These are phyloP conservation scores for Rhizopogon vinicolor DNA, from an alignment of 768 basidiomycete genomes.

Conservation along the genomic window DNA sequence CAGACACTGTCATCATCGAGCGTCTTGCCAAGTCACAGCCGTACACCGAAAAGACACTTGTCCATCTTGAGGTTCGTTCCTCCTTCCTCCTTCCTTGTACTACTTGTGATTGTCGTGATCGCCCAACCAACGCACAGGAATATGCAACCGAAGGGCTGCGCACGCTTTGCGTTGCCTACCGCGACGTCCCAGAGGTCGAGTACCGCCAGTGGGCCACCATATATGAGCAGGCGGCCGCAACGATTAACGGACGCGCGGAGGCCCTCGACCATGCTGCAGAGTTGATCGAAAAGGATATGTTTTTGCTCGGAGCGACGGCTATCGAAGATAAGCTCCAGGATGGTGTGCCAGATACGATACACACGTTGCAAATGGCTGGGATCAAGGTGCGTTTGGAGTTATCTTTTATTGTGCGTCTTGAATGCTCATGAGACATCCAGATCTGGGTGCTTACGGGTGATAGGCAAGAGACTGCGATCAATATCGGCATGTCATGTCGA, in stretches of 20 bases:
- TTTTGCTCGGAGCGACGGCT: slow-evolving; percentile 92
- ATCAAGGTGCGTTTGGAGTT: slow-evolving; percentile 62
- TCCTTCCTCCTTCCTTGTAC: neutral
- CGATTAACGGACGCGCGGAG: slow-evolving; percentile 91
- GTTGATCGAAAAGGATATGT: slow-evolving; percentile 91
- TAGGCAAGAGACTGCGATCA: slow-evolving; percentile 98
- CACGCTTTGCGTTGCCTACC: slow-evolving; percentile 93
- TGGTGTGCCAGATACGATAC: slow-evolving; percentile 96
- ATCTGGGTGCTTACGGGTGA: slow-evolving; percentile 99
- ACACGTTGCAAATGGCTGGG: slow-evolving; percentile 95
- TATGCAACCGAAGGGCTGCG: slow-evolving; percentile 97
- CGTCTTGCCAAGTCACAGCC: slow-evolving; percentile 82
- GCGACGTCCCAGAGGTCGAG: slow-evolving; percentile 88
- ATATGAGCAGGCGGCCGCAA: slow-evolving; percentile 90
- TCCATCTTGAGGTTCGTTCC: slow-evolving; percentile 78
- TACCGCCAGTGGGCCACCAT: slow-evolving; percentile 86
- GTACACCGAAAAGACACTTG: slow-evolving; percentile 80
- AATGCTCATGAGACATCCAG: slow-evolving; percentile 29
- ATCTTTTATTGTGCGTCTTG: neutral
- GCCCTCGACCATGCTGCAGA: slow-evolving; percentile 94
- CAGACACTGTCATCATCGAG: slow-evolving; percentile 96
- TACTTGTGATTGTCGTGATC: neutral
- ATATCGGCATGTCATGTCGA: slow-evolving; percentile 96
- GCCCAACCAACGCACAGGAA: slow-evolving; percentile 44
- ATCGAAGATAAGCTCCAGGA: slow-evolving; percentile 99